Evolutionary conservation across 345 rosid genomes (phyloP).

Genomic region (Turritis glabra): DNA sequence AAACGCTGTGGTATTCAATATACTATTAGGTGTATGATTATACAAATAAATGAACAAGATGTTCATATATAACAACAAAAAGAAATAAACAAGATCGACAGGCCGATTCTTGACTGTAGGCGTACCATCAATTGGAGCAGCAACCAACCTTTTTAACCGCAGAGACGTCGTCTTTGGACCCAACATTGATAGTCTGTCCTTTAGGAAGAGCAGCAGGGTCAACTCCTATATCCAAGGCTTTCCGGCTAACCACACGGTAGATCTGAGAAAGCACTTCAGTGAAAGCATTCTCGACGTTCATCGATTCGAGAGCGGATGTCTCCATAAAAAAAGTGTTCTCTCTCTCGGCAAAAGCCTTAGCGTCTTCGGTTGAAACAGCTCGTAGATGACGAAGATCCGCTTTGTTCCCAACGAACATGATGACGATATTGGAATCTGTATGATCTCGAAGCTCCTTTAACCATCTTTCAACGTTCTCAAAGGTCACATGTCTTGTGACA

Average conservation of each 20-base stretch:
- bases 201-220: constrained; percentile 71
- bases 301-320: constrained; percentile 78
- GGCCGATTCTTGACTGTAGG: not conserved
- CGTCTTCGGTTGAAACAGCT: constrained; percentile 66
- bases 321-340: constrained; percentile 49
- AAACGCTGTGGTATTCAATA: constrained; percentile 4
- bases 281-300: constrained; percentile 75
- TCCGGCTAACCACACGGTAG: constrained; percentile 65
- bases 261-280: constrained; percentile 72
- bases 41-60: constrained; percentile 30
- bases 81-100: not conserved
- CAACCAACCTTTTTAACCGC: constrained; percentile 78
- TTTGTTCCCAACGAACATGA: constrained; percentile 90
- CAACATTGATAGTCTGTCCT: constrained; percentile 68
- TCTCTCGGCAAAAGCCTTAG: constrained; percentile 62
- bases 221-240: constrained; percentile 66
- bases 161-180: constrained; percentile 68
- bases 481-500: constrained; percentile 74
- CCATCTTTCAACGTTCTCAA: constrained; percentile 84
- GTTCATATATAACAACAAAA: constrained; percentile 2
- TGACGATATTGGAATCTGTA: constrained; percentile 69
- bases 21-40: not conserved
- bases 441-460: constrained; percentile 83
- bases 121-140: constrained; percentile 44
- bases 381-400: constrained; percentile 80